Conservation (phyloP, 1,284 basidiomycete species). For the Takashimella koratensis region DNA sequence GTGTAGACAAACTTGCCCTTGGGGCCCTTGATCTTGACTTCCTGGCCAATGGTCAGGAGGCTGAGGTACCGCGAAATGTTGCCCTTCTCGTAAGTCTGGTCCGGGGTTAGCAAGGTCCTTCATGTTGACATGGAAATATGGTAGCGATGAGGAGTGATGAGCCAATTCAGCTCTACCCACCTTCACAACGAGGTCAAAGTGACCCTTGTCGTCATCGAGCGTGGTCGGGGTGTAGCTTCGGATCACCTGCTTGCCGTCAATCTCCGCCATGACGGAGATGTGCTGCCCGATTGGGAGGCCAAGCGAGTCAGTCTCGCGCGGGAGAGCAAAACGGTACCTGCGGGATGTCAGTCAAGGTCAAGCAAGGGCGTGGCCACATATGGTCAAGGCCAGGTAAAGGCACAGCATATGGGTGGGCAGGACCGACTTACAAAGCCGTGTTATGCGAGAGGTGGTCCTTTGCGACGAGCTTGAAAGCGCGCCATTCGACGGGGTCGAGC, state of each 20-base stretch:
- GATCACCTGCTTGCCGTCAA: slow-evolving; percentile 83
- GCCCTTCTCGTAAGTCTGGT: slow-evolving; percentile 87
- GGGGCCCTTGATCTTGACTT: slow-evolving; percentile 85
- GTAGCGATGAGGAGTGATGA: too few species aligned
- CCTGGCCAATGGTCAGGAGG: slow-evolving; percentile 76
- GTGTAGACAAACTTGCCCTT: slow-evolving; percentile 86
- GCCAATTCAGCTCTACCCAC: too few species aligned
- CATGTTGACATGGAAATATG: too few species aligned
- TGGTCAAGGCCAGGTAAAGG: neutral
- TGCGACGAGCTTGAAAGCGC: slow-evolving; percentile 73
- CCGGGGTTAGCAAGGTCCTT: too few species aligned
- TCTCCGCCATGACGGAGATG: slow-evolving; percentile 84
- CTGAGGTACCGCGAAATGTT: slow-evolving; percentile 87
- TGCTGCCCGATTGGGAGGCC: slow-evolving; percentile 96
- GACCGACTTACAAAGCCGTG: slow-evolving; percentile 71
- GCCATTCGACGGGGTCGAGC: slow-evolving; percentile 57
- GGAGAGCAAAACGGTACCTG: slow-evolving; percentile 88
- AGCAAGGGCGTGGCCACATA: too few species aligned
- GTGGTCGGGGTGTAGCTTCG: slow-evolving; percentile 94
- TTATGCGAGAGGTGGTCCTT: slow-evolving; percentile 90
- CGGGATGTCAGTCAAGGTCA: neutral
- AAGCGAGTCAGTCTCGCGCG: slow-evolving; percentile 66
- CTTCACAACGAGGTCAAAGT: slow-evolving; percentile 97
- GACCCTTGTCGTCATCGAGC: slow-evolving; percentile 83
- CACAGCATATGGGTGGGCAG: neutral